Percentiles rank a stretch among this genome's conserved stretches.
Evolutionary conservation across 1,284 basidiomycete species (phyloP).

Genomic region (Ustilago esculenta): DNA sequence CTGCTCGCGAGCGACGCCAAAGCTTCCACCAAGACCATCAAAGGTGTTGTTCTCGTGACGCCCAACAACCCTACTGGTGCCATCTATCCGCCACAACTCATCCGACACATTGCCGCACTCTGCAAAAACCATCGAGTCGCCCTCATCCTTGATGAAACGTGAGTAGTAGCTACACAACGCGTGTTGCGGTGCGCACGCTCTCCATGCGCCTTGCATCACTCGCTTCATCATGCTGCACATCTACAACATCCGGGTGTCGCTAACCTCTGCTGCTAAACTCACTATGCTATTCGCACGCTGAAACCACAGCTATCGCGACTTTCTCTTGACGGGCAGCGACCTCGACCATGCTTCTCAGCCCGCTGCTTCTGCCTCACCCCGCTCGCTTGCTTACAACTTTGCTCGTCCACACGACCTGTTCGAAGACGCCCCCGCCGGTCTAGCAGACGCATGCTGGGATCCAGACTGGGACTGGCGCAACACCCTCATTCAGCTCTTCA

Average conservation of each 20-base stretch:
- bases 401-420: slow-evolving; percentile 74
- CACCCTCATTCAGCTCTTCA: slow-evolving; percentile 67
- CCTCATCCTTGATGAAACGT: slow-evolving; percentile 73
- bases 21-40: slow-evolving; percentile 71
- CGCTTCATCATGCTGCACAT: too few species aligned
- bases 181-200: too few species aligned
- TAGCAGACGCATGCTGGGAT: slow-evolving; percentile 14
- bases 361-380: neutral
- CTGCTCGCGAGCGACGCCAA: slow-evolving; percentile 71
- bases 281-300: neutral
- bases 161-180: neutral
- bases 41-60: slow-evolving; percentile 73
- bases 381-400: slow-evolving; percentile 17
- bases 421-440: slow-evolving; percentile 37
- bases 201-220: too few species aligned
- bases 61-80: slow-evolving; percentile 77
- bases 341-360: slow-evolving; percentile 3
- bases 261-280: neutral
- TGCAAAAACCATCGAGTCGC: slow-evolving; percentile 74
- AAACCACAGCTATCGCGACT: slow-evolving; percentile 76
- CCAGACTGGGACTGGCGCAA: slow-evolving; percentile 70
- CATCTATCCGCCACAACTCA: slow-evolving; percentile 74
- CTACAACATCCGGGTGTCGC: neutral
- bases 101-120: slow-evolving; percentile 76
- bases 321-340: slow-evolving; percentile 70